phyloP scores from a whole-genome alignment of 768 basidiomycete genomes.

The Pleurotus cornucopiae region DNA sequence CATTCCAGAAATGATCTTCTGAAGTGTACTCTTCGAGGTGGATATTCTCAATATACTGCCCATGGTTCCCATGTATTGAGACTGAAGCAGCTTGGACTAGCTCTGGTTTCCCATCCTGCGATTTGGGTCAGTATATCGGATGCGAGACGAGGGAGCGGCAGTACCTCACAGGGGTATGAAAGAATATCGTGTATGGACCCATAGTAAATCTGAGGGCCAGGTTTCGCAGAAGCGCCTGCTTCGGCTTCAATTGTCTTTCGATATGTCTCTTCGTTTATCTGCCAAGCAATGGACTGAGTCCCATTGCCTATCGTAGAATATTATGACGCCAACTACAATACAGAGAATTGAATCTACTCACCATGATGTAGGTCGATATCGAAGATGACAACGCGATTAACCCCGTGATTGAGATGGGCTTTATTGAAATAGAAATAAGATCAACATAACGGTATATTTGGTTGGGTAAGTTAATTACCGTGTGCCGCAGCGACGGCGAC shows the following conservation, averaged over 20 bases:
- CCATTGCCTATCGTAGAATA: slow-evolving; percentile 65
- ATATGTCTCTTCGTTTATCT: slow-evolving; percentile 86
- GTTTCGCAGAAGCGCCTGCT: slow-evolving; percentile 30
- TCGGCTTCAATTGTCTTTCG: slow-evolving; percentile 59
- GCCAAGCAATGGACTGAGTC: slow-evolving; percentile 89
- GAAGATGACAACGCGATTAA: slow-evolving; percentile 79
- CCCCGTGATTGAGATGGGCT: slow-evolving; percentile 80
- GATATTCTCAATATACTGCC: slow-evolving; percentile 84
- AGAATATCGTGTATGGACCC: slow-evolving; percentile 93
- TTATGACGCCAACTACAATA: not conserved
- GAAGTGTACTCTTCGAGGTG: slow-evolving; percentile 74
- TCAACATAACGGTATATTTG: not conserved
- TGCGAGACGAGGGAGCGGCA: not conserved
- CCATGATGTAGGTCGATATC: slow-evolving; percentile 95
- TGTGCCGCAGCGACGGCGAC: slow-evolving; percentile 88
- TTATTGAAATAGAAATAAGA: not conserved
- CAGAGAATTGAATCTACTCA: slow-evolving; percentile 20
- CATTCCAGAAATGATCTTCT: slow-evolving; percentile 71
- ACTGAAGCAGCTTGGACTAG: slow-evolving; percentile 87
- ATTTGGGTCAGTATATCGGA: not conserved
- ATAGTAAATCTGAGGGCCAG: slow-evolving; percentile 71
- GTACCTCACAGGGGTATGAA: slow-evolving; percentile 88
- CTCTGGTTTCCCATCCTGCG: slow-evolving; percentile 73
- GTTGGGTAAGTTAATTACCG: slow-evolving; percentile 40
- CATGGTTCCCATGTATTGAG: slow-evolving; percentile 73